These are phyloP conservation scores for Penicillium dipodomyicola DNA, from an alignment of 495 filamentous ascomycete genomes.

Conservation along the genomic window DNA sequence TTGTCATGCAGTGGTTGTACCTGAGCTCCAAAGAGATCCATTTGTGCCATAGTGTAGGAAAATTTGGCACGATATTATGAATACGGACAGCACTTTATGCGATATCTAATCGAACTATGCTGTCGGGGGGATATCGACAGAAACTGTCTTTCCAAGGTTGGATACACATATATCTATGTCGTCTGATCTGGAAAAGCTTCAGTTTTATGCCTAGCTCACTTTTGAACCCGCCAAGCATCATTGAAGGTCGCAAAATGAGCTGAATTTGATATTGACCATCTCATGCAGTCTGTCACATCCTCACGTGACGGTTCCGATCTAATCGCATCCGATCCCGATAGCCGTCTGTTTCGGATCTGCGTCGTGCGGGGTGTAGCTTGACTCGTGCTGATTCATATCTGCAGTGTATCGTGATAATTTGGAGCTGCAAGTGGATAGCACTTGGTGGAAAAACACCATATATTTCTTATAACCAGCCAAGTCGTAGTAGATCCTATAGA, in stretches of 20 bases:
- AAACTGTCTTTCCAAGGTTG: neutral
- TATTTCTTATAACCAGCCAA: neutral
- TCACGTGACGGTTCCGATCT: constrained; percentile 26
- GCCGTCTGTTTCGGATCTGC: constrained; percentile 22
- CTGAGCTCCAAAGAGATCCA: neutral
- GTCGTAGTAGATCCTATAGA: neutral
- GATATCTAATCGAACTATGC: too few species aligned
- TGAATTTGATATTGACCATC: neutral
- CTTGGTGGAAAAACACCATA: neutral
- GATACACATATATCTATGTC: neutral
- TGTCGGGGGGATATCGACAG: neutral
- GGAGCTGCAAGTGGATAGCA: neutral
- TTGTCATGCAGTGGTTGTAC: neutral
- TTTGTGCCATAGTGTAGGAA: too few species aligned
- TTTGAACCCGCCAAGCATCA: neutral
- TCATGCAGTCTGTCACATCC: neutral
- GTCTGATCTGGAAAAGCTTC: neutral
- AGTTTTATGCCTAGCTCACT: neutral
- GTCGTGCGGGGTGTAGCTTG: constrained; percentile 9
- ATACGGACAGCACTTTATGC: too few species aligned
- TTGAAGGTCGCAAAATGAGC: neutral
- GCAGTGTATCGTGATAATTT: neutral
- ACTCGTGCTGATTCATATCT: neutral
- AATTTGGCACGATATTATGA: too few species aligned
- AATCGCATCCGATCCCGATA: constrained; percentile 22